phyloP scores from a whole-genome alignment of 352 stramenopile genomes.

The Pythium utonaiense region DNA sequence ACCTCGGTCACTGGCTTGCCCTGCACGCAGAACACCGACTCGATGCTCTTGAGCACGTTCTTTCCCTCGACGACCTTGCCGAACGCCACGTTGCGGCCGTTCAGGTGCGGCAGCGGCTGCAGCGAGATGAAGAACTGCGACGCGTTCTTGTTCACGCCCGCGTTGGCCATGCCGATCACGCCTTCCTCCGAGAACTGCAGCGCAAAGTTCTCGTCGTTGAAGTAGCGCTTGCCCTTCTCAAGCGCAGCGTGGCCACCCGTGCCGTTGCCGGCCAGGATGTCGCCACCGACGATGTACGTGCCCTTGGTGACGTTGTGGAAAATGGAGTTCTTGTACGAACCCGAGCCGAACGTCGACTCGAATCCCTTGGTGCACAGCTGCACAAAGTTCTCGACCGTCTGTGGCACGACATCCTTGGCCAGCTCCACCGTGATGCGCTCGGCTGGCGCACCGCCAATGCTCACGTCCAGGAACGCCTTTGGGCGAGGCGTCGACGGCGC shows the following conservation, averaged over 20 bases:
- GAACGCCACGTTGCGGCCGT: slow-evolving; percentile 86
- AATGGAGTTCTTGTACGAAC: slow-evolving; percentile 81
- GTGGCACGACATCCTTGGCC: slow-evolving; percentile 76
- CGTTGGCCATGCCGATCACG: slow-evolving; percentile 97
- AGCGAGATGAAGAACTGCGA: slow-evolving; percentile 99
- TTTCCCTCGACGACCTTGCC: slow-evolving; percentile 84
- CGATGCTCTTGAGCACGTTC: slow-evolving; percentile 79
- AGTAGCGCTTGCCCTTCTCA: slow-evolving; percentile 63
- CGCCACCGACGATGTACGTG: slow-evolving; percentile 67
- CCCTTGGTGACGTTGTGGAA: slow-evolving; percentile 87
- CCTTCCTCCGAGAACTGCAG: slow-evolving; percentile 83
- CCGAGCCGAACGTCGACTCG: slow-evolving; percentile 51
- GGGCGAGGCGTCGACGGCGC: slow-evolving; percentile 50
- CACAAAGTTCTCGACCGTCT: slow-evolving; percentile 73
- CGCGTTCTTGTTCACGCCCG: slow-evolving; percentile 96
- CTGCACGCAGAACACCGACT: slow-evolving; percentile 80
- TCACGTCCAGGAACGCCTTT: slow-evolving; percentile 78
- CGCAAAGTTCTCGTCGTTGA: slow-evolving; percentile 86
- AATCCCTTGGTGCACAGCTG: slow-evolving; percentile 74
- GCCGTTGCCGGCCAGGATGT: slow-evolving; percentile 70
- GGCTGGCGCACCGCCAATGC: slow-evolving; percentile 69
- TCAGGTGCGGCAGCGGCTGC: slow-evolving; percentile 75
- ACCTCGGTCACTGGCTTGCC: slow-evolving; percentile 79
- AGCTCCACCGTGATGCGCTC: slow-evolving; percentile 82
- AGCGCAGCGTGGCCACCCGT: slow-evolving; percentile 76